A percentile compares a stretch with the other conserved stretches of the same genome.
These are phyloP conservation scores for Cryptococcus sp. DNA, from an alignment of 1,284 basidiomycete genomes.

Conservation along the genomic window DNA sequence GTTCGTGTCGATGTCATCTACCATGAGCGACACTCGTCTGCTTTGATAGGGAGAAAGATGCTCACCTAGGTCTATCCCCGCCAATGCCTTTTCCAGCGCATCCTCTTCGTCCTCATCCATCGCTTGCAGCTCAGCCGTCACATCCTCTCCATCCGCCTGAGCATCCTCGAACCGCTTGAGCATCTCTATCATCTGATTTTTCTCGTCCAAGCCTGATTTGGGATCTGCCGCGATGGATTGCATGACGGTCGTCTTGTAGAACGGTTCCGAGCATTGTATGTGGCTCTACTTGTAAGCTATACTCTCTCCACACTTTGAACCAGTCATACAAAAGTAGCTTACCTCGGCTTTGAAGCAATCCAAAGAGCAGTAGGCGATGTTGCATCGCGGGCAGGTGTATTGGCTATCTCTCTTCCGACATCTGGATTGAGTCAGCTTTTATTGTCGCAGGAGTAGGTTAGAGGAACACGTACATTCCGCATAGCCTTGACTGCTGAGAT, in stretches of 20 bases:
- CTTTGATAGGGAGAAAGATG: too few species aligned
- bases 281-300: conserved; percentile 16
- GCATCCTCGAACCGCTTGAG: conserved; percentile 40
- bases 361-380: conserved; percentile 44
- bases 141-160: conserved; percentile 26
- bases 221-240: conserved; percentile 35
- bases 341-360: conserved; percentile 42
- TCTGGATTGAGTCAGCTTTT: conserved; percentile 15
- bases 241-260: conserved; percentile 40
- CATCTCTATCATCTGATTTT: conserved; percentile 44
- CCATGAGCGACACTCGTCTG: too few species aligned
- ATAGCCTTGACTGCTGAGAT: conserved; percentile 14
- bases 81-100: conserved; percentile 24
- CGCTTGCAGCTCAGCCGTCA: conserved; percentile 17
- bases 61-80: conserved; percentile 39
- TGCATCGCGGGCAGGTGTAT: conserved; percentile 47
- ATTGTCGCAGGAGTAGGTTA: neutral
- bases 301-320: too few species aligned
- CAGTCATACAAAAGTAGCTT: too few species aligned
- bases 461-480: conserved; percentile 33
- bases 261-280: conserved; percentile 46
- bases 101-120: conserved; percentile 28
- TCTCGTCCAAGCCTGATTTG: conserved; percentile 32
- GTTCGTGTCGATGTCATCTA: conserved; percentile 43
- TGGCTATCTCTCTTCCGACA: conserved; percentile 38